Evolutionary conservation across 192 early-diverging fungal species (phyloP), one percentile per base, ranked within the genome.

Genomic region (Podochytrium sp.): DNA sequence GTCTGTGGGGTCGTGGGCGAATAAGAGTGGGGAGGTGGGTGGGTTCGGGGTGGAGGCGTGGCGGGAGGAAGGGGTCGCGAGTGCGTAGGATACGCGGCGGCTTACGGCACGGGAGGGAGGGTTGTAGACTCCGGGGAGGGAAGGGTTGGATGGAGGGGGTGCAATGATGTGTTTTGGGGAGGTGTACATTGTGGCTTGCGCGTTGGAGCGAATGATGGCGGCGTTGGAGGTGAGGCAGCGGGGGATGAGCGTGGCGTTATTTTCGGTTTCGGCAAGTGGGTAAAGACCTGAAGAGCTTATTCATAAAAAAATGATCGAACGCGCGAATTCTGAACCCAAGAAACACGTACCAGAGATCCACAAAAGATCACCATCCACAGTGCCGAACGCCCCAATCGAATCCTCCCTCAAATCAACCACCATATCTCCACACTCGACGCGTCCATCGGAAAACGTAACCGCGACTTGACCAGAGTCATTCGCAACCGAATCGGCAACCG

Each of bases 291-390:
- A 39, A 14, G 27, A 0, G 16, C 33, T 32, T 38, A 23, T 61
- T 61, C 1, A 33, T 3, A 16, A 12, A 20, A 20, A 20, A 23
- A 18, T 61, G 32, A 34, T 4, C 27, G 53, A 23, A 23, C 27
- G 53, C 5, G 27, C 18, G 10, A 38, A 62, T 62, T 37, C 60
- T 57, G 30, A 38, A 62, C 30, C 4, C 40, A 47, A 65, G n/a
- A 65, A 50, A 47, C 7, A 69, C 7, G 10, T 35, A 69, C 69
- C 69, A 59, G 56, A 60, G 16, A 71, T 71, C 69, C 69, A 71
- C 6, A 71, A n/a, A 18, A 71, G 23, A 33, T 69, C 66, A 18
- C 27, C n/a, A 16, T 16, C 56, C n/a, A 33, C 23, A 29, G 2
- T 23, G 29, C 34, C 35, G 3, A 14, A 7, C 20, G 20, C 42